Conservation (phyloP, 805 yeast species). For the Pichia deserticola region DNA sequence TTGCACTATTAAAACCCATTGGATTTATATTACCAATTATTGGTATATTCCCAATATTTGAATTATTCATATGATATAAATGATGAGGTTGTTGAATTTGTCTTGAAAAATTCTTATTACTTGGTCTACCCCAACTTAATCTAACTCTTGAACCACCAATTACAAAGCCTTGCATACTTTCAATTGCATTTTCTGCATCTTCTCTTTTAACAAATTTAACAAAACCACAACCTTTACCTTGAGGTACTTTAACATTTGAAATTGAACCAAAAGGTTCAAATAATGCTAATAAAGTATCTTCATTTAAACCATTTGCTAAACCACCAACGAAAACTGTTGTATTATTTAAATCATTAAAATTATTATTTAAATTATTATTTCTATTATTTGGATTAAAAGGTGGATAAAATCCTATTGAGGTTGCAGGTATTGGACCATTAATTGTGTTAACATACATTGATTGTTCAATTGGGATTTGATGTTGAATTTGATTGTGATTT, state of each 20-base stretch:
- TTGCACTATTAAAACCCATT: neutral
- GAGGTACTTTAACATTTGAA: constrained; percentile 64
- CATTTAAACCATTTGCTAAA: constrained; percentile 54
- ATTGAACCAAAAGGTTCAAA: constrained; percentile 73
- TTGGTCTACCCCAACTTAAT: constrained; percentile 66
- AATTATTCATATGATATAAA: neutral
- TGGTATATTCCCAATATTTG: neutral
- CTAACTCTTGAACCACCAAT: constrained; percentile 70
- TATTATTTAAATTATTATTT: constrained; percentile 1
- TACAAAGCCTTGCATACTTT: constrained; percentile 71
- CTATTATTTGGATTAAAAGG: neutral
- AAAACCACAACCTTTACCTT: constrained; percentile 76
- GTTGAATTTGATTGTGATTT: neutral
- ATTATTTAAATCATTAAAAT: constrained; percentile 53
- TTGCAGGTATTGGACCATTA: neutral
- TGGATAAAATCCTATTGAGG: constrained; percentile 15
- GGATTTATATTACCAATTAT: neutral
- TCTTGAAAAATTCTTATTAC: constrained; percentile 16
- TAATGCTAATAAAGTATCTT: constrained; percentile 49
- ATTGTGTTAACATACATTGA: constrained; percentile 9
- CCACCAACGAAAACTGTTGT: constrained; percentile 72
- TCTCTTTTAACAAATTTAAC: constrained; percentile 58
- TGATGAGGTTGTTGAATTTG: constrained; percentile 2
- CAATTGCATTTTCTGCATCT: constrained; percentile 72
- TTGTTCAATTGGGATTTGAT: neutral